Percentiles rank a stretch among this genome's conserved stretches.
phyloP scores from a whole-genome alignment of 2,329 filamentous ascomycete species.

The Bipolaris gigantea region DNA sequence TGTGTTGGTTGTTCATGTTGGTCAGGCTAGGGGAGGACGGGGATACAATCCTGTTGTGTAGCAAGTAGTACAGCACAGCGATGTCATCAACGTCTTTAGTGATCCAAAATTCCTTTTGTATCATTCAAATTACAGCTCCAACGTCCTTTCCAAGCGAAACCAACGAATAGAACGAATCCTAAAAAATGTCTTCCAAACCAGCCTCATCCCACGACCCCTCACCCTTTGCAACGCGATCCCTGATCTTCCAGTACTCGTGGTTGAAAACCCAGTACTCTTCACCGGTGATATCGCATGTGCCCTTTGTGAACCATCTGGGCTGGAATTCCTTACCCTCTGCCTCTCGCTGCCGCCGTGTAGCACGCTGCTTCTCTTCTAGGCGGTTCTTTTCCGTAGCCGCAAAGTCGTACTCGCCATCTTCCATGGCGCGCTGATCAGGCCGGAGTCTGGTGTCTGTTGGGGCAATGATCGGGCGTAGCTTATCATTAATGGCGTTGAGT shows the following conservation, averaged over 20 bases:
- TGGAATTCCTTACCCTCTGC: conserved; percentile 76
- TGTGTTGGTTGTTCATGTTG: background rate
- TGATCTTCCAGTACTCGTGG: conserved; percentile 81
- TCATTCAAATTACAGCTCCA: background rate
- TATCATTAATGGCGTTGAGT: conserved; percentile 88
- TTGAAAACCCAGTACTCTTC: conserved; percentile 90
- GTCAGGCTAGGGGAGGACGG: too few species aligned
- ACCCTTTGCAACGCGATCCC: conserved; percentile 66
- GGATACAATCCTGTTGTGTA: background rate
- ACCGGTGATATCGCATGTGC: conserved; percentile 74
- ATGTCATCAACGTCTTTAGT: background rate
- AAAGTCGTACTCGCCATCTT: conserved; percentile 94
- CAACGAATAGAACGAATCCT: conserved; percentile 2
- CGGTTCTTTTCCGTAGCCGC: conserved; percentile 93
- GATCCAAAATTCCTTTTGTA: background rate
- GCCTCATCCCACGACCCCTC: conserved; percentile 62
- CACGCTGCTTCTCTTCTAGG: conserved; percentile 87
- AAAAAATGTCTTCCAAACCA: conserved; percentile 76
- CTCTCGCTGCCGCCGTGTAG: conserved; percentile 72
- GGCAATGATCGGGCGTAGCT: conserved; percentile 73
- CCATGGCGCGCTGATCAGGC: conserved; percentile 96
- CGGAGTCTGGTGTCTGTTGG: conserved; percentile 92
- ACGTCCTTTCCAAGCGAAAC: background rate
- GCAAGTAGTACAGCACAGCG: background rate
- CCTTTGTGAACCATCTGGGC: conserved; percentile 82